These are phyloP conservation scores for Mortierella sp. DNA, from an alignment of 371 early-diverging fungal genomes.

Conservation along the genomic window DNA sequence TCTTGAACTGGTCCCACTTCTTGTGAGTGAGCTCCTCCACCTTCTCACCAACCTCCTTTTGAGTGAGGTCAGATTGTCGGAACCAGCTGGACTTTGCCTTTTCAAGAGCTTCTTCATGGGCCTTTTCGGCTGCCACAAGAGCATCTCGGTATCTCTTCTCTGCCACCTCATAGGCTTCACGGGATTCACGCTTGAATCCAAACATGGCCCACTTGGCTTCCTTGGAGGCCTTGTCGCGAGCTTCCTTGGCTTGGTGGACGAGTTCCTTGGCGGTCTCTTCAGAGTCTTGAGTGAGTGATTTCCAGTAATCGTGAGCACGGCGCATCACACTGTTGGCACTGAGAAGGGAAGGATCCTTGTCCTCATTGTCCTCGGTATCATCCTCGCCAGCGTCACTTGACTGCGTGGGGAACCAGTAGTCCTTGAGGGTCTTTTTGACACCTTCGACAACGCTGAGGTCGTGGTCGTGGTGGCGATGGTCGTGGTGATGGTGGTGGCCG, in stretches of 20 bases:
- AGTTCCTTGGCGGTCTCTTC: slow-evolving; percentile 36
- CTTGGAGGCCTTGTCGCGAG: slow-evolving; percentile 38
- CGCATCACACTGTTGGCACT: slow-evolving; percentile 31
- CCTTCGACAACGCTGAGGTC: slow-evolving; percentile 7
- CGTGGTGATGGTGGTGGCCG: slow-evolving; percentile 2
- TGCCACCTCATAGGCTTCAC: slow-evolving; percentile 33
- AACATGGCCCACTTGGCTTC: slow-evolving; percentile 28
- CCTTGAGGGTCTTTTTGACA: slow-evolving; percentile 39
- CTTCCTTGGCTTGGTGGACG: slow-evolving; percentile 29
- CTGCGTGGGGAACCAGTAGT: slow-evolving; percentile 40
- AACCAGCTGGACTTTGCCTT: slow-evolving; percentile 51
- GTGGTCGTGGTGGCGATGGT: background rate
- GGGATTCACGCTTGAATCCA: slow-evolving; percentile 45
- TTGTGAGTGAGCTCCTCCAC: slow-evolving; percentile 26
- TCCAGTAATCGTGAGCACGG: slow-evolving; percentile 51
- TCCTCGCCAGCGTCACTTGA: slow-evolving; percentile 1
- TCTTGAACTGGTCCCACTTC: slow-evolving; percentile 50
- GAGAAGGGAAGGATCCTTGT: slow-evolving; percentile 7
- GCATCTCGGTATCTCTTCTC: slow-evolving; percentile 45
- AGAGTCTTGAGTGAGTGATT: slow-evolving; percentile 35
- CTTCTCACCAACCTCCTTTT: slow-evolving; percentile 31
- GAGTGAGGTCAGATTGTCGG: slow-evolving; percentile 36
- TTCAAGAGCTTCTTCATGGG: slow-evolving; percentile 46
- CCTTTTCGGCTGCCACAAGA: slow-evolving; percentile 30
- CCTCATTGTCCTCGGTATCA: slow-evolving; percentile 5